A percentile compares a stretch with the other conserved stretches of the same genome.
These are phyloP conservation scores for Lodderomyces orthopsilosis DNA, from an alignment of 1,139 yeast genomes.

Conservation along the genomic window DNA sequence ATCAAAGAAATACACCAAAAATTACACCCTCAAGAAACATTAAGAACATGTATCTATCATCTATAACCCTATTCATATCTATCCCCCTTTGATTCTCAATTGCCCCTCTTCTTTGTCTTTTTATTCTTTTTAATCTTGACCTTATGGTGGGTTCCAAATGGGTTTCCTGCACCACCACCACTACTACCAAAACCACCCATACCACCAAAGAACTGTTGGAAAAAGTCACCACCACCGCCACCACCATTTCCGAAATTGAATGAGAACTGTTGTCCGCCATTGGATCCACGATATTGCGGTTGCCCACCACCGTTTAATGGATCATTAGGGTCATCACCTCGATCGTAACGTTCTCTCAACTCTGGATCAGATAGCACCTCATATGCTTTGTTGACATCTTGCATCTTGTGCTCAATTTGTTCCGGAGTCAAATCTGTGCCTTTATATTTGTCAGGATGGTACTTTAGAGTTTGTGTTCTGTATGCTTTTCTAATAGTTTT, in stretches of 20 bases:
- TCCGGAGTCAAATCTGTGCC: constrained; percentile 64
- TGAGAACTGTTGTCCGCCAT: constrained; percentile 16
- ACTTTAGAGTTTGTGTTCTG: constrained; percentile 71
- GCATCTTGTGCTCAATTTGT: constrained; percentile 79
- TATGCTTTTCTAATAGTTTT: constrained; percentile 79
- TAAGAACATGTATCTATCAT: neutral
- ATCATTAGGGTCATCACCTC: constrained; percentile 62
- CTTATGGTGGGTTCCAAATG: constrained; percentile 18
- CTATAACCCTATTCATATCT: neutral
- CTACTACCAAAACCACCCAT: constrained; percentile 15
- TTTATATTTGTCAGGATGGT: constrained; percentile 88
- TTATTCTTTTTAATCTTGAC: constrained; percentile 20
- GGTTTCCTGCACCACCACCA: constrained; percentile 13
- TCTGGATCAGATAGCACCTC: constrained; percentile 75
- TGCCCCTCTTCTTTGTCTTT: constrained; percentile 5
- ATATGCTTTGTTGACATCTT: constrained; percentile 90
- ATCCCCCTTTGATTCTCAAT: neutral
- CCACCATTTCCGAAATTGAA: constrained; percentile 15
- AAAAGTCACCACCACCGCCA: constrained; percentile 12
- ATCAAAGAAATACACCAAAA: neutral
- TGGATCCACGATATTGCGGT: constrained; percentile 13
- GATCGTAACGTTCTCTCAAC: constrained; percentile 63
- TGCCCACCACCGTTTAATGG: constrained; percentile 16
- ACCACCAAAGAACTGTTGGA: constrained; percentile 10
- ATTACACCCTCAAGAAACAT: no score